phyloP scores from a whole-genome alignment of 805 yeast genomes.

The Candida boleticola region DNA sequence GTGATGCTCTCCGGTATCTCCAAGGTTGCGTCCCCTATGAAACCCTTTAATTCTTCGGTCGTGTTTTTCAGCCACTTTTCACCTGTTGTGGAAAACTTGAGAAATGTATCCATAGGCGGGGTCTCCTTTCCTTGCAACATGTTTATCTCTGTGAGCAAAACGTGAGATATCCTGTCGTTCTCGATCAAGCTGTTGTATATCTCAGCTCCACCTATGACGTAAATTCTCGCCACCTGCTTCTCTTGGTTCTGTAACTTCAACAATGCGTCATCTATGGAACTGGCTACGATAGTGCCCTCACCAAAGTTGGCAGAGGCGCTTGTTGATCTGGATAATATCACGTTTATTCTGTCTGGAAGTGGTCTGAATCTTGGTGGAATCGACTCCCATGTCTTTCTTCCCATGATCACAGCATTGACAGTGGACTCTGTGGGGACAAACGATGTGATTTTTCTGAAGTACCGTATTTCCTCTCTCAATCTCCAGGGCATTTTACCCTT shows the following conservation, averaged over 20 bases:
- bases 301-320: conserved; percentile 21
- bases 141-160: conserved; percentile 69
- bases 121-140: conserved; percentile 17
- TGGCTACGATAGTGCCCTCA: conserved; percentile 27
- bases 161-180: conserved; percentile 45
- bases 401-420: conserved; percentile 87
- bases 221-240: conserved; percentile 53
- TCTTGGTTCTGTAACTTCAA: conserved; percentile 8
- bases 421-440: conserved; percentile 26
- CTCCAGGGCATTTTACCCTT: conserved; percentile 88
- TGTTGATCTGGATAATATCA: conserved; percentile 61
- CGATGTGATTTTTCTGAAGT: conserved; percentile 73
- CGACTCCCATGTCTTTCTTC: conserved; percentile 93
- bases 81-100: conserved; percentile 33
- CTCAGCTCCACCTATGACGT: conserved; percentile 91
- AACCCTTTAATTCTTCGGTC: conserved; percentile 32
- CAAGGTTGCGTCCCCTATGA: conserved; percentile 26
- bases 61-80: conserved; percentile 36
- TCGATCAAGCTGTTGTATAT: conserved; percentile 60
- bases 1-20: conserved; percentile 22
- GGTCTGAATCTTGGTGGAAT: conserved; percentile 87
- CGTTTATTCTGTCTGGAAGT: conserved; percentile 68
- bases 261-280: conserved; percentile 20
- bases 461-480: conserved; percentile 78
- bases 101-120: conserved; percentile 70